Base-by-base conservation (phyloP, 148 eudicot species). In the Cornus controversa region DNA sequence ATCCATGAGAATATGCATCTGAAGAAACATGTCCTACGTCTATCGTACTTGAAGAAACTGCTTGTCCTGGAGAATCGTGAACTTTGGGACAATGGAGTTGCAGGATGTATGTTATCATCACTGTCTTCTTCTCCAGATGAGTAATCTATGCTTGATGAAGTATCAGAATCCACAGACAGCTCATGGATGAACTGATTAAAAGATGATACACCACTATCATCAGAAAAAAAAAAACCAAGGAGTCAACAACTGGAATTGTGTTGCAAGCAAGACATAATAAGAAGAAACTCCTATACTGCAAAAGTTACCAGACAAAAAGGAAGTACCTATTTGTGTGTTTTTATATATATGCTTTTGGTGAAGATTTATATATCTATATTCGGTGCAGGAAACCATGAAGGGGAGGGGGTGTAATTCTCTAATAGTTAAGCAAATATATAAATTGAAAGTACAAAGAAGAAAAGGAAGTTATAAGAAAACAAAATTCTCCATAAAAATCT, bases 101-200 rank as follows among this genome's bases (percentile, higher is more conserved):
- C 72, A 72, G 95, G 92, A 77, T 73, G 53, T 64, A 80, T 77
- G 71, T 85, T 84, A 23, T 77, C 96, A 84, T 90, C 88, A 78
- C 79, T 81, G 62, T 86, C 89, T 36, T 91, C 96, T 36, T 93
- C 99, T 37, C 84, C 99, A 62, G 87, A 84, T 72, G 82, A 78
- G 69, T 78, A 69, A 62, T 81, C 92, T 25, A 79, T 81, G 67
- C 91, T 89, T 73, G 97, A 91, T 67, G 94, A 85, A 28, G 88
- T 65, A 86, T 96, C 98, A 71, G 94, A 96, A 80, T 93, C 93
- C 76, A 89, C 83, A 36, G 92, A 86, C 57, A 87, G 83, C 66
- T 92, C 92, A 84, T 92, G 94, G 75, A 92, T 85, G 84, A 92
- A 84, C 78, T 87, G 91, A 73, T 92, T 92, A 82, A 92, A 92